Base-by-base conservation (phyloP, 2,329 filamentous ascomycete species). In the Phaeosphaeriaceae sp. region DNA sequence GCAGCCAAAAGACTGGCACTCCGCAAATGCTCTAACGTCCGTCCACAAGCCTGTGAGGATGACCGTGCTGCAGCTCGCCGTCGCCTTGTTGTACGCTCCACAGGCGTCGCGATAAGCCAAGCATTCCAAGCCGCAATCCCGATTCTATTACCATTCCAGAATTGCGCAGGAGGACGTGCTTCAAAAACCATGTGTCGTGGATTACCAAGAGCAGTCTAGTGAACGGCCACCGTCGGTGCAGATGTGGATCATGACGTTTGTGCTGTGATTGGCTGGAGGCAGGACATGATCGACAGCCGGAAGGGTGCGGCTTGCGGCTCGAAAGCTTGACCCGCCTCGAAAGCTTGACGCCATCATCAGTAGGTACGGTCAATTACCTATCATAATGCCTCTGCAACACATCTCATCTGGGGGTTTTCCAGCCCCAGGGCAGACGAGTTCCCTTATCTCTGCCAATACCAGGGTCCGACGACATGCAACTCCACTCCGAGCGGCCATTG, bases 261-360 rank as follows among this genome's bases (percentile, higher is more conserved):
- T 17, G 19, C 1, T 23, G 3, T 46, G 43, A 46, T 46, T 46
- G 43, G 43, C 17, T 9, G 19, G n/a, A 46, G 11, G 17, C 13
- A 40, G 5, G 35, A 40, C 3, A 26, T 26, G 44, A 47, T 47
- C 44, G 44, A 24, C 44, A 23, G 21, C 22, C 21, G 23, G 23
- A n/a, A 47, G 17, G 44, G 35, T 7, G 30, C 30, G 30, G 30
- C 30, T 44, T 22, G 46, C 46, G 46, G 46, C 46, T 48, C n/a
- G 32, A 59, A 68, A 58, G 71, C 69, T 73, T 71, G 64, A 63
- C 49, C 50, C 55, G 22, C 61, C 53, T 59, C 52, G 57, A 58
- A 44, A n/a, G 30, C 30, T 35, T 44, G 40, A 42, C 40, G 48
- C 40, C 54, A 40, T 55, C 28, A 40, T 26, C 47, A n/a, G n/a